phyloP scores from a whole-genome alignment of 352 stramenopile species.

The Phytophthora kernoviae region DNA sequence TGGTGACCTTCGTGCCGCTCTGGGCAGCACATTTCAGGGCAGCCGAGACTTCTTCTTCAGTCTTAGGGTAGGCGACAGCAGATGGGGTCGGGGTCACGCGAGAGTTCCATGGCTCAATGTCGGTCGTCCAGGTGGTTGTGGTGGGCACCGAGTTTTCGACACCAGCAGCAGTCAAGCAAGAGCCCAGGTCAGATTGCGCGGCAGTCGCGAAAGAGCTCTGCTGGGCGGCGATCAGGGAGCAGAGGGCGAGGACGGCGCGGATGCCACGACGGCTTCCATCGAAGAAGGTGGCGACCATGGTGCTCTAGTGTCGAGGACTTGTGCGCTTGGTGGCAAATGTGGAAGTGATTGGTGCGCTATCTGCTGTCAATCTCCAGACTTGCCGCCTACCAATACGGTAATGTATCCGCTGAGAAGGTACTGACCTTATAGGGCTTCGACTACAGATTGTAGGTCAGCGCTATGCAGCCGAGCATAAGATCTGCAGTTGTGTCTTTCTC shows the following conservation, averaged over 20 bases:
- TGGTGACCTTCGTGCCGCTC: constrained; percentile 29
- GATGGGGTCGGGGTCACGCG: constrained; percentile 17
- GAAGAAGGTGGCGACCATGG: constrained; percentile 23
- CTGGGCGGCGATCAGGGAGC: constrained; percentile 29
- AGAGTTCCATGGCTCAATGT: constrained; percentile 36
- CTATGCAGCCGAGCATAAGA: neutral
- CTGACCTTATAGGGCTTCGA: neutral
- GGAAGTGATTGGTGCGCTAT: constrained; percentile 13
- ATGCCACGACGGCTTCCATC: constrained; percentile 5
- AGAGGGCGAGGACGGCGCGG: constrained; percentile 27
- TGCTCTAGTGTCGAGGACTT: constrained; percentile 17
- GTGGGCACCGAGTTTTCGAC: constrained; percentile 28
- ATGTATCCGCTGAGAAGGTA: neutral
- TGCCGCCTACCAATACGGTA: too few species aligned
- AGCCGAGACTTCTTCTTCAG: constrained; percentile 7
- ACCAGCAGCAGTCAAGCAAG: constrained; percentile 4
- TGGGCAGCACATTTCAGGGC: constrained; percentile 25
- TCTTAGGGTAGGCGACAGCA: constrained; percentile 28
- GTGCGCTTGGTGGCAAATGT: constrained; percentile 19
- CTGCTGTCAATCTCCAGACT: neutral
- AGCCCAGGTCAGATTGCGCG: constrained; percentile 9
- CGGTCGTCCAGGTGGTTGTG: constrained; percentile 25
- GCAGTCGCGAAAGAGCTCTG: constrained; percentile 12
- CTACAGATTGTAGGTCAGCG: constrained; percentile 7
- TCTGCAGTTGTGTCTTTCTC: neutral